A percentile compares a stretch with the other conserved stretches of the same genome.
Conservation (phyloP, 345 rosid species). For the Citrus hindsii region DNA sequence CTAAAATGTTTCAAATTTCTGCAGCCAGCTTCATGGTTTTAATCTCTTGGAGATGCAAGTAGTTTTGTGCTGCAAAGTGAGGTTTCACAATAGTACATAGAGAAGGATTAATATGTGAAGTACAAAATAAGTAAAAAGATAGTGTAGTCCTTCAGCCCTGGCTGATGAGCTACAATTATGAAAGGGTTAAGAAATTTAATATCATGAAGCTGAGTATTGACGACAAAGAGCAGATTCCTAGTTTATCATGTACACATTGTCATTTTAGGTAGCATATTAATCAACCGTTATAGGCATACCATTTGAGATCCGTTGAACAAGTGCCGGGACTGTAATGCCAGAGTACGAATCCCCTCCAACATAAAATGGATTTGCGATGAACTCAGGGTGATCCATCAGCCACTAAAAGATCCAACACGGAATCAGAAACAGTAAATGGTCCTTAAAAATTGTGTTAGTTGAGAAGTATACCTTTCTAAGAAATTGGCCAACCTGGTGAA, state of each 20-base stretch:
- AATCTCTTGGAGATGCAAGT: too few species aligned
- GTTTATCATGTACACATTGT: too few species aligned
- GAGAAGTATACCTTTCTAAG: slow-evolving; percentile 43
- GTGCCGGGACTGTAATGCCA: slow-evolving; percentile 49
- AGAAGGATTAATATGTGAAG: too few species aligned
- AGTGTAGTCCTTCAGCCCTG: too few species aligned
- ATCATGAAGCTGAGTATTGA: too few species aligned
- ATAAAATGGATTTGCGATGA: slow-evolving; percentile 47
- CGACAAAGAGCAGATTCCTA: background rate
- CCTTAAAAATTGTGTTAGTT: background rate
- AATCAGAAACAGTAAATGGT: background rate
- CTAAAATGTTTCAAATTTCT: background rate
- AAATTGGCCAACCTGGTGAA: slow-evolving; percentile 41
- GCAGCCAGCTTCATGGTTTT: background rate
- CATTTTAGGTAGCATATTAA: background rate
- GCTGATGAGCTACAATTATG: too few species aligned
- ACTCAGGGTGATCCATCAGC: slow-evolving; percentile 52
- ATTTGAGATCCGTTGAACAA: slow-evolving; percentile 42
- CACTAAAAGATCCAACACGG: slow-evolving; percentile 37
- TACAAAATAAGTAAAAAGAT: too few species aligned
- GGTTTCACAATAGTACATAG: too few species aligned
- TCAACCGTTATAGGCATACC: slow-evolving; percentile 29
- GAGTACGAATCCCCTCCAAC: slow-evolving; percentile 71
- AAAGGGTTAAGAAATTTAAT: too few species aligned
- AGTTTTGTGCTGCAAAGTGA: too few species aligned